phyloP scores from a whole-genome alignment of 2,329 filamentous ascomycete species.

The Aspergillus versicolor region DNA sequence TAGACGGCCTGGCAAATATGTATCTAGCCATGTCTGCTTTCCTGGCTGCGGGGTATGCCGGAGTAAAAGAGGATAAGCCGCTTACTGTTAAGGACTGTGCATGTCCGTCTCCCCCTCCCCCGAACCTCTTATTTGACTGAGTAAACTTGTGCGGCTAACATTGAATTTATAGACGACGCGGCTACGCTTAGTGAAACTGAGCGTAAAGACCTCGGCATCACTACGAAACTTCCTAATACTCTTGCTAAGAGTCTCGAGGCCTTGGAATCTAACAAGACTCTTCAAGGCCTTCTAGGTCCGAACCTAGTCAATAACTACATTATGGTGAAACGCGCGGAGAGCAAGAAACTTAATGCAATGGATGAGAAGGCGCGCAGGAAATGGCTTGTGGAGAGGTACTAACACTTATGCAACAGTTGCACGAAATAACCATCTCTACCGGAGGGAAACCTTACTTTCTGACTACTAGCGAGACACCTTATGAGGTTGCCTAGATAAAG shows the following conservation, averaged over 20 bases:
- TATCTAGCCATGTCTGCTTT: slow-evolving; percentile 68
- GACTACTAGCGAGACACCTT: background rate
- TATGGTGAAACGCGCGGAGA: slow-evolving; percentile 36
- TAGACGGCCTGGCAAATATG: slow-evolving; percentile 79
- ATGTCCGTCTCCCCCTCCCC: slow-evolving; percentile 21
- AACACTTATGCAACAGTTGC: slow-evolving; percentile 1
- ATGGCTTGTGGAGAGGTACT: slow-evolving; percentile 43
- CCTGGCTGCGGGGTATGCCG: slow-evolving; percentile 59
- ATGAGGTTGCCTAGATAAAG: background rate
- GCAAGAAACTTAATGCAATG: slow-evolving; percentile 31
- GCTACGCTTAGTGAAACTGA: slow-evolving; percentile 29
- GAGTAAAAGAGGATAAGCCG: slow-evolving; percentile 41
- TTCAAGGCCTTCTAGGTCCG: slow-evolving; percentile 31
- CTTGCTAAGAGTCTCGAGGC: slow-evolving; percentile 35
- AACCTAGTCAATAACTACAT: slow-evolving; percentile 28
- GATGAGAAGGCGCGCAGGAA: slow-evolving; percentile 29
- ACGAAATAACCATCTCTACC: too few relatives aligned
- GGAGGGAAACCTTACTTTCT: too few relatives aligned
- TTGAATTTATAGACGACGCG: slow-evolving; percentile 30
- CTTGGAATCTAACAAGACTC: slow-evolving; percentile 28
- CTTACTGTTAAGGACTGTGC: slow-evolving; percentile 35
- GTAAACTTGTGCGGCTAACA: background rate
- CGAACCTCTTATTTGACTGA: background rate
- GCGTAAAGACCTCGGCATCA: slow-evolving; percentile 38
- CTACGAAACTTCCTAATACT: slow-evolving; percentile 33